A percentile compares a stretch with the other conserved stretches of the same genome.
Conservation (phyloP, 345 rosid genomes). For the Dipteronia sinensis region DNA sequence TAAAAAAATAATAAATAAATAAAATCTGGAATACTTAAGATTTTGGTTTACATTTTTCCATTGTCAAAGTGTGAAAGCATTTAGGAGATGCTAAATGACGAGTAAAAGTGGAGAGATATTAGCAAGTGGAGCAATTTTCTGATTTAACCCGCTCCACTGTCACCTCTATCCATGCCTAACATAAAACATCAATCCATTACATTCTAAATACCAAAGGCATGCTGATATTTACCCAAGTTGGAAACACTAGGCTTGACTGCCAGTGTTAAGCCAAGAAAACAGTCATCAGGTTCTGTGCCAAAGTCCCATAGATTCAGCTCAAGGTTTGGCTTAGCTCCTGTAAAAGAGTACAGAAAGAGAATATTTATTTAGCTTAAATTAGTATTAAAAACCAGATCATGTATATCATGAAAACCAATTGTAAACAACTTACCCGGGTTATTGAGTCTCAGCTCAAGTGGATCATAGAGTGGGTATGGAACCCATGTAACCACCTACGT, state of each 20-base stretch:
- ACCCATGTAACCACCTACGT: conserved; percentile 59
- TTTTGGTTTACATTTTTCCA: not conserved
- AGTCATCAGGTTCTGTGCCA: conserved; percentile 75
- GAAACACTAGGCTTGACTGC: conserved; percentile 86
- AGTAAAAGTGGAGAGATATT: not conserved
- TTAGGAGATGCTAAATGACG: not conserved
- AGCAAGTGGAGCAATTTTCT: not conserved
- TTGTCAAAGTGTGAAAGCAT: not conserved
- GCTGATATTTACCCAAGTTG: conserved; percentile 53
- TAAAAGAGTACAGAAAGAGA: conserved; percentile 22
- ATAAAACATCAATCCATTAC: not conserved
- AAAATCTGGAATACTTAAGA: not conserved
- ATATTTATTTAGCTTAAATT: not conserved
- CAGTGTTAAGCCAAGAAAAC: conserved; percentile 87
- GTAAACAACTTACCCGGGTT: conserved; percentile 53
- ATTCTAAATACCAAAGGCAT: not conserved
- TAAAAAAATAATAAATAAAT: not conserved
- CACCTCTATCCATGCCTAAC: not conserved
- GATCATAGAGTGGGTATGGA: conserved; percentile 70
- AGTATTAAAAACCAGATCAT: conserved; percentile 6
- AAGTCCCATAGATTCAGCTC: conserved; percentile 96
- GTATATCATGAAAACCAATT: not conserved
- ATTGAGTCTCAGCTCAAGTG: conserved; percentile 76
- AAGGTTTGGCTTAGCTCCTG: conserved; percentile 81
- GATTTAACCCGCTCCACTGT: not conserved